Evolutionary conservation across 2,329 filamentous ascomycete genomes (phyloP), one percentile per base, ranked within the genome.

Genomic region (Colletotrichum chlorophyti): DNA sequence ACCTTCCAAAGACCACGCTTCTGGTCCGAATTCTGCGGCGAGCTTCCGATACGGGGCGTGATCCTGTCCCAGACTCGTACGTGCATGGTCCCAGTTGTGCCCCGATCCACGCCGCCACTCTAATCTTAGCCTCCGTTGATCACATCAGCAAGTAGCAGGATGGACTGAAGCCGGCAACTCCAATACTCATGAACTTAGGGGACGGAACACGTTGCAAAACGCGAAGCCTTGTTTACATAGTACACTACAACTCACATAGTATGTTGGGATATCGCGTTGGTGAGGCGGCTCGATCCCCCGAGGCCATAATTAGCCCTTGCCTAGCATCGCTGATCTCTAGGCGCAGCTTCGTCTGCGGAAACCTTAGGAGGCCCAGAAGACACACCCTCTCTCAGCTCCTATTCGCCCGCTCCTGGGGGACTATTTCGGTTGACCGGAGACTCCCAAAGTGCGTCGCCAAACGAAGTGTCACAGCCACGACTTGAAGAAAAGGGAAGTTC

Each of bases 391-490:
- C n/a, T n/a, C n/a, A n/a, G n/a, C n/a, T n/a, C n/a, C n/a, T n/a
- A n/a, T n/a, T n/a, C n/a, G n/a, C n/a, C n/a, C n/a, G n/a, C n/a
- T n/a, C n/a, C n/a, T n/a, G n/a, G n/a, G n/a, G n/a, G n/a, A n/a
- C n/a, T n/a, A 55, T 32, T 26, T 49, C 55, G 51, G 38, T 59
- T 55, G 51, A 49, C 51, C 26, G 51, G 51, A 59, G 31, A 55
- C 55, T 34, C 43, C 51, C 31, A 54, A 19, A 35, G 43, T 32
- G 38, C 49, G 24, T 51, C 43, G n/a, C n/a, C n/a, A 15, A 40
- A 45, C 26, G 24, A 8, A 15, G 24, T 27, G 38, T 27, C 21
- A 24, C 32, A 12, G 6, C 40, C 17, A 24, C 50, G 23, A 37
- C 24, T 49, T 35, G 31, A 37, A 21, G 27, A 4, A 24, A 11